A percentile compares a stretch with the other conserved stretches of the same genome.
These are phyloP conservation scores for Turritis glabra DNA, from an alignment of 345 rosid genomes.

Conservation along the genomic window DNA sequence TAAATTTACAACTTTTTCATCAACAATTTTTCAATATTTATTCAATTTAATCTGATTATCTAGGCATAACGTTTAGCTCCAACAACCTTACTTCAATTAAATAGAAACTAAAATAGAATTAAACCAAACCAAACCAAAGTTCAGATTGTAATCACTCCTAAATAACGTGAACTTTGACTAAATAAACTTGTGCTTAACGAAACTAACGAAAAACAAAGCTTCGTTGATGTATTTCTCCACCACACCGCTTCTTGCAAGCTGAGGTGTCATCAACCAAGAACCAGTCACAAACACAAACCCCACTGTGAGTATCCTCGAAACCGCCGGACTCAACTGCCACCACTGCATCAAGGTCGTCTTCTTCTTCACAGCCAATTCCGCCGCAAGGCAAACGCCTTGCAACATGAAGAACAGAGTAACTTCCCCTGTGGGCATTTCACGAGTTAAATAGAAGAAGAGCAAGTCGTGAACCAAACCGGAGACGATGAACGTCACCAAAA, in stretches of 20 bases:
- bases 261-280: slow-evolving; percentile 43
- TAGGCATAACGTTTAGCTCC: no score
- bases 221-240: slow-evolving; percentile 9
- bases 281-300: slow-evolving; percentile 38
- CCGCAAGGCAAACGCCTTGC: slow-evolving; percentile 40
- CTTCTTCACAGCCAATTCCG: slow-evolving; percentile 40
- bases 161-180: no score
- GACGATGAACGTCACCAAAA: slow-evolving; percentile 32
- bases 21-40: no score
- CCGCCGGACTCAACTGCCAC: slow-evolving; percentile 26
- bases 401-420: slow-evolving; percentile 39
- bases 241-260: slow-evolving; percentile 24
- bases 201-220: background rate
- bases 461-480: slow-evolving; percentile 43
- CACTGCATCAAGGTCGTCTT: background rate
- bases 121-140: no score
- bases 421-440: slow-evolving; percentile 20
- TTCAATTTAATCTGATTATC: no score
- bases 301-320: slow-evolving; percentile 34
- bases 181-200: background rate
- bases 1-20: no score
- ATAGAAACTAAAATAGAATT: no score
- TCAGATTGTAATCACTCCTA: no score
- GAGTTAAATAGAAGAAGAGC: slow-evolving; percentile 30
- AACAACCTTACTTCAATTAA: no score